Conservation (phyloP, 1,139 yeast genomes). For the Saccharomyces pastorianus region DNA sequence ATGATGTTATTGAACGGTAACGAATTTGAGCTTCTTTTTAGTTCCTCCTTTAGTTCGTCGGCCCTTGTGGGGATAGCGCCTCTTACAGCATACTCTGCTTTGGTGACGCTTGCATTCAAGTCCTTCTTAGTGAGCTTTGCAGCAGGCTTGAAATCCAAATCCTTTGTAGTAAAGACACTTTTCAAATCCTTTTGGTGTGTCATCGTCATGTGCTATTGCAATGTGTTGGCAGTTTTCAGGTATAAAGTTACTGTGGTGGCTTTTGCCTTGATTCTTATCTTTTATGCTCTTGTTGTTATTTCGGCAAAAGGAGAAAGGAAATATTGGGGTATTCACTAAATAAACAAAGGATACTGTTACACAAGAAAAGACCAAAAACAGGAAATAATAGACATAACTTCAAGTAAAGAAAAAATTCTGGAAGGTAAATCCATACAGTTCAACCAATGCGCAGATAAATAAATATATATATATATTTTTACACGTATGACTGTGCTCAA, state of each 20-base stretch:
- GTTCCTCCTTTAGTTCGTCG: conserved; percentile 62
- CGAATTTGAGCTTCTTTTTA: conserved; percentile 45
- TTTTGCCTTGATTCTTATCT: conserved; percentile 1
- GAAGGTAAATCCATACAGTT: not conserved
- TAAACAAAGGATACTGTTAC: not conserved
- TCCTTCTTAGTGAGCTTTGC: conserved; percentile 38
- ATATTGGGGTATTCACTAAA: conserved; percentile 14
- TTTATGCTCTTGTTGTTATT: not conserved
- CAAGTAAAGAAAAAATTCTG: no score
- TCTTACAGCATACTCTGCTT: conserved; percentile 91
- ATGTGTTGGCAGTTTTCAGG: not conserved
- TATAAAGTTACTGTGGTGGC: not conserved
- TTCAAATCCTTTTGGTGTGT: not conserved
- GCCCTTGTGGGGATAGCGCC: conserved; percentile 87
- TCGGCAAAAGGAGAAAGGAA: not conserved
- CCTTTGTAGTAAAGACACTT: conserved; percentile 2
- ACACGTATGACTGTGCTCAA: no score
- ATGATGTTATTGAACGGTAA: conserved; percentile 72
- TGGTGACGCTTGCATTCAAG: conserved; percentile 63
- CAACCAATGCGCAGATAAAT: no score
- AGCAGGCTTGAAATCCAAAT: conserved; percentile 19
- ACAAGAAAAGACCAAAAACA: not conserved
- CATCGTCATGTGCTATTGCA: not conserved
- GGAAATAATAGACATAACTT: no score
- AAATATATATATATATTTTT: no score